Base-by-base conservation (phyloP, 1,284 basidiomycete genomes). In the Prillingera fragicola region DNA sequence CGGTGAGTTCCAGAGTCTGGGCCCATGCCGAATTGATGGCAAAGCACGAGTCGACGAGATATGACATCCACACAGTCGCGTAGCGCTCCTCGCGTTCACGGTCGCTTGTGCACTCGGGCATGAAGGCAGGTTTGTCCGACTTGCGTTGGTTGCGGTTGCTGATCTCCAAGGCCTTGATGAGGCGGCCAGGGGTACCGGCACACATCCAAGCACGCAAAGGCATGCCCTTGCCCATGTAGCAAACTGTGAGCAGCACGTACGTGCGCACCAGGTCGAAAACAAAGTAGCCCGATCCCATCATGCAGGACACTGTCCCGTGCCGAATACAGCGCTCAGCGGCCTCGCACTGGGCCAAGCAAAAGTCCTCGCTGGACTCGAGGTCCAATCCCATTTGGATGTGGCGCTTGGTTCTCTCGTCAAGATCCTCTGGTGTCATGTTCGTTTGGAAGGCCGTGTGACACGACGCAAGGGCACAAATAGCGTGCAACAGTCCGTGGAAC, bases 401-500 rank as follows among this genome's bases (percentile, higher is more conserved):
- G 10, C 41, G 33, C 15, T 47, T 34, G n/a, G 60, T 44, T 13
- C 43, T 41, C 14, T 36, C 47, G 22, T 67, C 63, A 8, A 63
- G 33, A 15, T 55, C 39, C 18, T 62, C 55, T 0, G 63, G 62
- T 7, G 55, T 47, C 9, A 65, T 28, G 4, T 49, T 46, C 17
- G 50, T 59, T 31, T 60, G 61, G 59, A 63, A 66, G 7, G 70
- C 69, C 1, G 69, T 70, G 44, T 71, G 63, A 10, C 60, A 56
- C 1, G 71, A 57, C 0, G 71, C 70, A 9, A 63, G 52, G 4
- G 73, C 71, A 42, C 70, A 70, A 24, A 76, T 73, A 26, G 69
- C 67, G 49, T 76, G 74, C 3, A 76, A 59, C 0, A 76, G 55
- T 2, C 66, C 60, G 0, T 66, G 50, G 43, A 72, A 68, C 8